Conservation (phyloP, 2,329 filamentous ascomycete genomes). For the Nemania abortiva region DNA sequence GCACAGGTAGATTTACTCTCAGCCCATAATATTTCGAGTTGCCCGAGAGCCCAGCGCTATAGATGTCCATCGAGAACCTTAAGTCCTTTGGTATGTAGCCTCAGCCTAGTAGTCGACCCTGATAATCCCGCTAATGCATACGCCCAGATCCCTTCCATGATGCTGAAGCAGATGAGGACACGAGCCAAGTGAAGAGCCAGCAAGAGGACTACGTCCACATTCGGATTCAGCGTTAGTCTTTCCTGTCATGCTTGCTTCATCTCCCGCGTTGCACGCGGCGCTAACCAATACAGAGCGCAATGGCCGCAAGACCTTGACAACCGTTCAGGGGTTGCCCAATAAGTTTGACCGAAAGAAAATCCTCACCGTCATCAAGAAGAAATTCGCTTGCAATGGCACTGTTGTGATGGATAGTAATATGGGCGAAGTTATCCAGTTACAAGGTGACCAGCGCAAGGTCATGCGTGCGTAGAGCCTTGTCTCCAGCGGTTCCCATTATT, state of each 20-base stretch:
- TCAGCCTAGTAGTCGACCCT: constrained; percentile 28
- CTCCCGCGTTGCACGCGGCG: neutral
- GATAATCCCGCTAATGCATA: constrained; percentile 34
- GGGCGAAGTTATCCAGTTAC: constrained; percentile 99
- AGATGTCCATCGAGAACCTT: constrained; percentile 97
- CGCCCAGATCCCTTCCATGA: constrained; percentile 97
- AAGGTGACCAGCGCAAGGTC: constrained; percentile 99
- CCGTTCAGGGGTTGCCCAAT: constrained; percentile 97
- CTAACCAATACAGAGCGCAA: constrained; percentile 82
- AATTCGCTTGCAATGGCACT: constrained; percentile 95
- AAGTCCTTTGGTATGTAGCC: constrained; percentile 85
- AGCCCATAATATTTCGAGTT: constrained; percentile 9
- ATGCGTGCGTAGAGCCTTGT: constrained; percentile 63
- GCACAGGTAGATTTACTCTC: neutral
- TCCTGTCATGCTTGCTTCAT: neutral
- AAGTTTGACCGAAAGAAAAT: constrained; percentile 99
- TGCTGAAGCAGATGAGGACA: constrained; percentile 89
- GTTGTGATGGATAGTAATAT: constrained; percentile 96
- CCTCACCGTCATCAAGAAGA: constrained; percentile 68
- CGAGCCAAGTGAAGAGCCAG: constrained; percentile 87
- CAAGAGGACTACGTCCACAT: constrained; percentile 98
- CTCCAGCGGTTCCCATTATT: neutral
- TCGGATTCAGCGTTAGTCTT: constrained; percentile 92
- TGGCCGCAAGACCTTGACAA: constrained; percentile 99
- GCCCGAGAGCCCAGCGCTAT: constrained; percentile 22